Conservation (phyloP, 306 rosid genomes). For the Pterocarpus macrocarpus region DNA sequence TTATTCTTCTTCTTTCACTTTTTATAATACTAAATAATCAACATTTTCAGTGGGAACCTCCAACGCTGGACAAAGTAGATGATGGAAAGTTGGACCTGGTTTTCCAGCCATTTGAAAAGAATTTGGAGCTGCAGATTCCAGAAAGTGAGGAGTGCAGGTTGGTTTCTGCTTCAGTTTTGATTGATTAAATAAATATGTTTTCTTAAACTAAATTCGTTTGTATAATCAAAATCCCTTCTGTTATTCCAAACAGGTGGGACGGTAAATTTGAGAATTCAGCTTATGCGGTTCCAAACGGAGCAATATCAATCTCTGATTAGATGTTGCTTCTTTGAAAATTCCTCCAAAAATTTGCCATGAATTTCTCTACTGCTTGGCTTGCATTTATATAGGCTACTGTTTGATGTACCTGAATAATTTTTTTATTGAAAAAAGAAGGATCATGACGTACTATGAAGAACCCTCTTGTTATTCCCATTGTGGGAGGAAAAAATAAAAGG, state of each 20-base stretch:
- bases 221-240: slow-evolving; percentile 10
- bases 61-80: slow-evolving; percentile 67
- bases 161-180: slow-evolving; percentile 14
- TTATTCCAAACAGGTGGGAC: slow-evolving; percentile 72
- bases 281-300: slow-evolving; percentile 54
- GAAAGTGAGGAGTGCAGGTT: slow-evolving; percentile 73
- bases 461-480: background rate
- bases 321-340: slow-evolving; percentile 29
- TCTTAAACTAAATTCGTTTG: background rate
- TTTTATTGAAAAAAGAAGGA: background rate
- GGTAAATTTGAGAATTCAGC: slow-evolving; percentile 77
- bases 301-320: slow-evolving; percentile 21
- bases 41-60: slow-evolving; percentile 80
- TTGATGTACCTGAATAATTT: slow-evolving; percentile 23
- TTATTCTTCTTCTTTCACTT: background rate
- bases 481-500: background rate
- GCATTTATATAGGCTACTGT: slow-evolving; percentile 12
- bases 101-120: slow-evolving; percentile 67
- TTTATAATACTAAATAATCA: slow-evolving; percentile 16
- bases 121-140: slow-evolving; percentile 82
- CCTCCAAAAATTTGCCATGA: background rate
- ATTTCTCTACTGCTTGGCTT: slow-evolving; percentile 8
- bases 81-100: slow-evolving; percentile 64
- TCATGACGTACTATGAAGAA: background rate
- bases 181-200: slow-evolving; percentile 3